Conservation (phyloP, 140 eudicot genomes). For the Bidens hawaiensis region DNA sequence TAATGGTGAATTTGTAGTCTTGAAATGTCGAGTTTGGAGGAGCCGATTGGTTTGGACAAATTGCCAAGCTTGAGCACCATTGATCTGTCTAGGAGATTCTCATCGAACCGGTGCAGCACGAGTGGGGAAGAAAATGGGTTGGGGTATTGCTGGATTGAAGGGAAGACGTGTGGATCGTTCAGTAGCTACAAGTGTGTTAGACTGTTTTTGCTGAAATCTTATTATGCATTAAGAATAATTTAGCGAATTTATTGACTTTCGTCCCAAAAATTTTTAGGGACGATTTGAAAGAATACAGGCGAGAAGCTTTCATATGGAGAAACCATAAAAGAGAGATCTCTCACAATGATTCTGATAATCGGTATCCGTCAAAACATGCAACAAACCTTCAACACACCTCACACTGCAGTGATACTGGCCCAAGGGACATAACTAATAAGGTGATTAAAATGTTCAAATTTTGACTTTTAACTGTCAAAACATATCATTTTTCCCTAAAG, state of each 20-base stretch:
- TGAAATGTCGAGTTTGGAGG: constrained; percentile 86
- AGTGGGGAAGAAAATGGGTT: constrained; percentile 47
- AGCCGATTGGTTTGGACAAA: constrained; percentile 83
- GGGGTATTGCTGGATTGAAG: constrained; percentile 77
- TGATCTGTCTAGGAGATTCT: constrained; percentile 55
- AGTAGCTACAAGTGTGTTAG: constrained; percentile 64
- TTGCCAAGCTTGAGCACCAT: constrained; percentile 81
- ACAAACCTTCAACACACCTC: constrained; percentile 34
- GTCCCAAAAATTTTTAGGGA: constrained; percentile 41
- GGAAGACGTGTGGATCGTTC: constrained; percentile 60
- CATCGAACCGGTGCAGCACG: constrained; percentile 75
- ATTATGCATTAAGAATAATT: background rate
- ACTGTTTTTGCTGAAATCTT: constrained; percentile 2
- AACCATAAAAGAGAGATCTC: constrained; percentile 37
- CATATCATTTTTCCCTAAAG: background rate
- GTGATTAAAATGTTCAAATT: constrained; percentile 25
- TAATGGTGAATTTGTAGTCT: background rate
- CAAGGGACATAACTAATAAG: constrained; percentile 45
- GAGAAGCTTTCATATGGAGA: constrained; percentile 46
- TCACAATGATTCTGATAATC: constrained; percentile 31
- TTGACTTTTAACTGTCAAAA: background rate
- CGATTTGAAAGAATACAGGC: constrained; percentile 44
- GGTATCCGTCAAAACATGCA: constrained; percentile 25
- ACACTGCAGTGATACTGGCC: constrained; percentile 35
- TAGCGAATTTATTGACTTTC: background rate